phyloP scores from a whole-genome alignment of 176 grass and related monocot species.

The Oropetium thomaeum region DNA sequence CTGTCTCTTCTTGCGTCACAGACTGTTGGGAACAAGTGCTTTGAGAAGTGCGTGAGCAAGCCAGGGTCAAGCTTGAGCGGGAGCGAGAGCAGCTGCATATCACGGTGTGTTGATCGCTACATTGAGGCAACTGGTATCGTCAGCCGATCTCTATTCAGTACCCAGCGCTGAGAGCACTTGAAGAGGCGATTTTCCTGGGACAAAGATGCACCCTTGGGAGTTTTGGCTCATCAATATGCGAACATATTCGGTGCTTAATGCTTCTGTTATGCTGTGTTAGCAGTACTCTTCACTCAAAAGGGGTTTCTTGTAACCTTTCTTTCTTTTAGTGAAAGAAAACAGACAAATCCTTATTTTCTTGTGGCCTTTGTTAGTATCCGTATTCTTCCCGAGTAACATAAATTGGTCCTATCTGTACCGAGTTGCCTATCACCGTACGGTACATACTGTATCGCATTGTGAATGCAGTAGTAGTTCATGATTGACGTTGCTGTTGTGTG shows the following conservation, averaged over 20 bases:
- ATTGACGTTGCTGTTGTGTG: too few relatives aligned
- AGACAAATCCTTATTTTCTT: neutral
- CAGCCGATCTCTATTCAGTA: constrained; percentile 60
- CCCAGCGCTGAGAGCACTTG: constrained; percentile 31
- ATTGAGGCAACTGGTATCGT: constrained; percentile 80
- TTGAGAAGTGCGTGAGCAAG: constrained; percentile 80
- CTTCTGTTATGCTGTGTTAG: neutral
- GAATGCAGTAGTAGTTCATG: too few relatives aligned
- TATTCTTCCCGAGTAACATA: too few relatives aligned
- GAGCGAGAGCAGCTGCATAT: constrained; percentile 83
- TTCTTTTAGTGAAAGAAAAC: neutral
- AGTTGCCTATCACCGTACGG: too few relatives aligned
- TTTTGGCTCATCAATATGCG: constrained; percentile 1
- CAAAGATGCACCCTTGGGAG: neutral
- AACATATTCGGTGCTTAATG: neutral
- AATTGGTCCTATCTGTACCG: too few relatives aligned
- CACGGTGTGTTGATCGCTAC: constrained; percentile 77
- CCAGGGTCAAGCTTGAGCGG: constrained; percentile 79
- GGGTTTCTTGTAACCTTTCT: neutral
- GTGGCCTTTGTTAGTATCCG: neutral
- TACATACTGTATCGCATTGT: too few relatives aligned
- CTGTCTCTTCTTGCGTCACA: constrained; percentile 15
- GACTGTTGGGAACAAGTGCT: constrained; percentile 91
- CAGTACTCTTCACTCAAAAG: neutral
- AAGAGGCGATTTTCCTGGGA: neutral